phyloP scores from a whole-genome alignment of 495 filamentous ascomycete genomes.

The Melanomma pulvis-pyrius region DNA sequence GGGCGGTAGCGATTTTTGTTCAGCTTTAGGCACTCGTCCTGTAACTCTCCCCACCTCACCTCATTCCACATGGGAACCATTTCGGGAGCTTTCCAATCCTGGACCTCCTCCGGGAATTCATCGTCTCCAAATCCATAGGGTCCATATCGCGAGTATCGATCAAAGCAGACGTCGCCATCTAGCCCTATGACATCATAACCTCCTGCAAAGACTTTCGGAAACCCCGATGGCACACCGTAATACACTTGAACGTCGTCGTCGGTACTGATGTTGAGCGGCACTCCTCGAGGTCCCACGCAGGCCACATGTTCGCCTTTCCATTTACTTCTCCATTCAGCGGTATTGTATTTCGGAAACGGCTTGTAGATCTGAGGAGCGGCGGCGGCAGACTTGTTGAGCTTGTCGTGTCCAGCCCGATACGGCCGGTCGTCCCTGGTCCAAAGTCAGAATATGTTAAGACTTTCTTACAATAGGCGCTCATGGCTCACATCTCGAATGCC shows the following conservation, averaged over 20 bases:
- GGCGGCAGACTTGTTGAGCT: conserved; percentile 9
- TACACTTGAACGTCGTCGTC: conserved; percentile 55
- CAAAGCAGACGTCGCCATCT: conserved; percentile 55
- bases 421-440: conserved; percentile 26
- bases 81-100: conserved; percentile 37
- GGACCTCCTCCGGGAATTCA: conserved; percentile 48
- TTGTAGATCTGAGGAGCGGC: conserved; percentile 42
- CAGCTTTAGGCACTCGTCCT: conserved; percentile 60
- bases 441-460: neutral
- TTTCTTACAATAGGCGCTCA: neutral
- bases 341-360: conserved; percentile 58
- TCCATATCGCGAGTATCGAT: conserved; percentile 57
- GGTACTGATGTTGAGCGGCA: conserved; percentile 48
- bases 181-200: conserved; percentile 54
- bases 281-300: conserved; percentile 55
- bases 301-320: conserved; percentile 51
- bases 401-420: conserved; percentile 22
- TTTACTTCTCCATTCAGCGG: conserved; percentile 47
- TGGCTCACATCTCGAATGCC: conserved; percentile 37
- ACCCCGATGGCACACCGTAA: conserved; percentile 44
- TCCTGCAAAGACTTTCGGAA: conserved; percentile 52
- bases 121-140: conserved; percentile 55
- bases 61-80: conserved; percentile 61
- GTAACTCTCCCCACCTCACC: conserved; percentile 72
- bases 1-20: conserved; percentile 64